Evolutionary conservation across 495 filamentous ascomycete species (phyloP), one percentile per base, ranked within the genome.

Genomic region (Penicillium desertorum): DNA sequence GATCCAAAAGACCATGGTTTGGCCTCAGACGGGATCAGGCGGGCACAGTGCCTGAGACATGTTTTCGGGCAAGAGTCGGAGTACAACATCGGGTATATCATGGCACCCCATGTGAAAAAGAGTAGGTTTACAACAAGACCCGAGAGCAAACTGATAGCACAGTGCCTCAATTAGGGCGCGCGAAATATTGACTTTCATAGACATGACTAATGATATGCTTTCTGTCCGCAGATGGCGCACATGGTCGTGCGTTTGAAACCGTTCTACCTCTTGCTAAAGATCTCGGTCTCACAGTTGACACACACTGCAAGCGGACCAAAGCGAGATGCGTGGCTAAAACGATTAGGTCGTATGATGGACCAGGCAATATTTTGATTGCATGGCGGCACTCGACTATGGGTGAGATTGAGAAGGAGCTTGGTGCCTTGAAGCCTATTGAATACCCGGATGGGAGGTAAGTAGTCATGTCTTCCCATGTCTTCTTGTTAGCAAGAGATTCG

Each of bases 41-140:
- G 80, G 30, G 77, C 80, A 2, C 69, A 78, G 52, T 80, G 78
- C 57, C 68, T 83, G 17, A 69, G 71, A 9, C 50, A 62, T 9
- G 68, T 78, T 2, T 83, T 83, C 49, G 79, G 78, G 0, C 48
- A 58, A 2, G 25, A 54, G 16, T 79, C 76, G 8, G 54, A 22
- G 1, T 81, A 81, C 56, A 56, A 77, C 51, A 79, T 83, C 27
- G 62, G 68, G 3, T 67, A 80, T 61, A 80, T 81, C 42, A 71
- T 83, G 54, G 80, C 79, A 1, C 69, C 80, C 30, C 70, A 65
- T 11, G 49, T 71, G 19, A 69, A 61, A 25, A 36, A 34, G 41
- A 51, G 71, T 71, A 55, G 54, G 71, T 59, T 22, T 14, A 23
- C 7, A 49, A 36, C 19, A 45, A 27, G 41, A 16, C 5, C 2